phyloP scores from a whole-genome alignment of 225 moss, liverwort and hornwort genomes.

The Ulota crispa region DNA sequence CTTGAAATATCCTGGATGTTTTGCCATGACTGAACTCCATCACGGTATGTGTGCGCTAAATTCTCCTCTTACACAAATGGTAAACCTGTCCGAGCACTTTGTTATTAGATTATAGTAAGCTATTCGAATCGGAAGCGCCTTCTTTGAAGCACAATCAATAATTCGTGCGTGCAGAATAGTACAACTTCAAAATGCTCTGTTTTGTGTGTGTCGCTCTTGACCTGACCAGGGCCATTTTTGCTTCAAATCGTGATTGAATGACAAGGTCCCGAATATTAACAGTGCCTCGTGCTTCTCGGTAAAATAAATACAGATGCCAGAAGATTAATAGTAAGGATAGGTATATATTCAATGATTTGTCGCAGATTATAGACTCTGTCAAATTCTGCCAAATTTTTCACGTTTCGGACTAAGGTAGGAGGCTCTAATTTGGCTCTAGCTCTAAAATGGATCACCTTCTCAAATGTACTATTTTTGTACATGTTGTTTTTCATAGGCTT shows the following conservation, averaged over 20 bases:
- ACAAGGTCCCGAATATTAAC: background rate
- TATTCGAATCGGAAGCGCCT: background rate
- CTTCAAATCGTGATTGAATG: constrained; percentile 2
- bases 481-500: too few species aligned
- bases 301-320: background rate
- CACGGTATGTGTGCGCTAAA: constrained; percentile 53
- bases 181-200: background rate
- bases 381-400: background rate
- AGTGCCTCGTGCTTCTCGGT: background rate
- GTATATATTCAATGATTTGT: background rate
- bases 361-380: background rate
- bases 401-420: too few species aligned
- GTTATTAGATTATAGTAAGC: background rate
- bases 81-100: background rate
- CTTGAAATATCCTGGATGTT: constrained; percentile 76
- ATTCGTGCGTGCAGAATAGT: background rate
- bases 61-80: background rate
- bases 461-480: too few species aligned
- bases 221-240: background rate
- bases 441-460: too few species aligned
- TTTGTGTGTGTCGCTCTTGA: background rate
- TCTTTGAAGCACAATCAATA: constrained; percentile 7
- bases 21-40: constrained; percentile 91
- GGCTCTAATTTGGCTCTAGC: too few species aligned
- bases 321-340: background rate